Evolutionary conservation across 1,284 basidiomycete genomes (phyloP), one percentile per base, ranked within the genome.

Genomic region (Sporisorium exsertum): DNA sequence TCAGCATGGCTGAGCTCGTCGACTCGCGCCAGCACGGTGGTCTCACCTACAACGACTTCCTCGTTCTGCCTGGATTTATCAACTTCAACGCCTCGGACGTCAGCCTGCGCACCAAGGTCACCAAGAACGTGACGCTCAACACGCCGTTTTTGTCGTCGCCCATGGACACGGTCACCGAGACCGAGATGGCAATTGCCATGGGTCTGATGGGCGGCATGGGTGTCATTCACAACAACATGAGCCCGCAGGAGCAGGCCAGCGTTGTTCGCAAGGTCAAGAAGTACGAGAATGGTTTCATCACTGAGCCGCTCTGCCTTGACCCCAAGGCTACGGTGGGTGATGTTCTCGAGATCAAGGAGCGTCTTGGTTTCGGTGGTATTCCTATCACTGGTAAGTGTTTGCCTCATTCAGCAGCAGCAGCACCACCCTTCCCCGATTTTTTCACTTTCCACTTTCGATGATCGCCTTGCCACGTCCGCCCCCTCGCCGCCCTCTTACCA

Each of bases 91-190:
- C 94, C 2, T 90, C 85, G 12, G 90, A 91, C 58, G 95, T 97
- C 81, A 86, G 90, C 76, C 91, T 94, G 3, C 94, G 97, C 87
- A 93, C 91, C 81, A 90, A 89, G 61, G 91, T 99, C 61, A 97
- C 96, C 51, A 91, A 92, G 65, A 97, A 97, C 84, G 94, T 98
- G 78, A 88, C 90, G 46, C 90, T 99, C 83, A 97, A 95, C 88
- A 95, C 95, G 0, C 96, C 97, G 0, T 97, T 99, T 88, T 89
- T 98, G 88, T 97, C 94, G 86, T 96, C 94, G 67, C 96, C 97
- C 46, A 99, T 99, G 96, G 96, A 99, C 88, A 99, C 96, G 35
- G 96, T 99, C 78, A 99, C 97, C 3, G 96, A 98, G 88, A 91
- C 90, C 71, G 91, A 95, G 80, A 99, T 99, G 95, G 96, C 96